Evolutionary conservation across 352 stramenopile genomes (phyloP), one percentile per base, ranked within the genome.

Genomic region (Phytophthora multivora): DNA sequence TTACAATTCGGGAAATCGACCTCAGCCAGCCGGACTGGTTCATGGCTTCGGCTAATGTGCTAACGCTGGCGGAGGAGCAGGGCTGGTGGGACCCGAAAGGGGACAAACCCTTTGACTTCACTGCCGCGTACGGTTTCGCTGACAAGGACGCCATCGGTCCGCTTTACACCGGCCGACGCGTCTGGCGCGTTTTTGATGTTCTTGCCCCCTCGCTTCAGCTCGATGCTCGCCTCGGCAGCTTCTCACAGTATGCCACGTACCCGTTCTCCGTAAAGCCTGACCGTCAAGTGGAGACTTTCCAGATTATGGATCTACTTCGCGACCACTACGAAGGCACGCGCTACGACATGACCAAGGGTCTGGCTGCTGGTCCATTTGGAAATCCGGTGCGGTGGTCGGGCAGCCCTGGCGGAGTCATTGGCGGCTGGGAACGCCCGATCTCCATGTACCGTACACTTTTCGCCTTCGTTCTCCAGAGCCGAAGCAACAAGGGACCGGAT

Each of bases 291-390:
- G 69, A 72, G 15, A 46, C 84, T 6, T 66, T 82, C 31, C 78
- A 95, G 39, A 71, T 98, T 11, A 95, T 96, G 75, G 66, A 85
- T 38, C 67, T 97, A 8, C 71, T 97, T 38, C 79, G 91, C 0
- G 88, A 98, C 57, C 86, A 97, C 60, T 98, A 98, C 59, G 74
- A 97, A 83, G 89, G 86, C 26, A 98, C 91, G 3, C 51, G 70
- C 39, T 98, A 93, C 62, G 84, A 96, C 53, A 86, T 96, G 75
- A 91, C 75, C 6, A 84, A 96, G 68, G 89, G 89, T 0, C 53
- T 95, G 21, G 79, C 88, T 5, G 90, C 85, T 35, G 95, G 95
- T n/a, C 91, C 93, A 4, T 98, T 98, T 70, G 90, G 91, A 16
- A 71, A 79, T 18, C 92, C 92, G 1, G 83, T 98, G 54, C 87